Conservation (phyloP, 2,329 filamentous ascomycete species). For the Penicillium sclerotiorum region DNA sequence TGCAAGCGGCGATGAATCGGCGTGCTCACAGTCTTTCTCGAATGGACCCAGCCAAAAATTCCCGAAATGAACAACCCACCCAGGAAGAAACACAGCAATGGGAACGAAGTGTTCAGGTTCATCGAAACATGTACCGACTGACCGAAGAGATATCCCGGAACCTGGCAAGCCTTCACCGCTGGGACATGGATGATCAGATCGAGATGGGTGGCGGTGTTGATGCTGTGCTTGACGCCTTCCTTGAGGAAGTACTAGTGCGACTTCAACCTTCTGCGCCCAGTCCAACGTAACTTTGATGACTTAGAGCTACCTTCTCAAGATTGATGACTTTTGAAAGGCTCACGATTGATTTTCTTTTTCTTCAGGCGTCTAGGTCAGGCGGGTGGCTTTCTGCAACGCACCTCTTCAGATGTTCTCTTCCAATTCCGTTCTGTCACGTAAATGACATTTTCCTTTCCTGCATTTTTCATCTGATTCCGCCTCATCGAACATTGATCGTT, state of each 20-base stretch:
- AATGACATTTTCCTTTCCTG: slow-evolving; percentile 2
- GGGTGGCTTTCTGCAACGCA: not conserved
- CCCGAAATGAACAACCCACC: slow-evolving; percentile 22
- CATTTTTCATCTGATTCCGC: not conserved
- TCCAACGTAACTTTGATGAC: not conserved
- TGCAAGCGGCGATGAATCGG: slow-evolving; percentile 86
- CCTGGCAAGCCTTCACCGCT: slow-evolving; percentile 87
- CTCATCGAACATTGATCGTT: too few species aligned
- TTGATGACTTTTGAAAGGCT: not conserved
- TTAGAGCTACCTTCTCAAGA: not conserved
- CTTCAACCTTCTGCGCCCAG: slow-evolving; percentile 70
- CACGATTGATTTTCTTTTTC: slow-evolving; percentile 1
- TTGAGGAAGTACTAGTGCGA: slow-evolving; percentile 90
- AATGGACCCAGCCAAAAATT: slow-evolving; percentile 29
- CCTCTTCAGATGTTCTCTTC: not conserved
- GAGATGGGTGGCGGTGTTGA: slow-evolving; percentile 91
- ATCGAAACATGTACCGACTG: slow-evolving; percentile 42
- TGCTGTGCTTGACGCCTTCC: slow-evolving; percentile 84
- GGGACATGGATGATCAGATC: slow-evolving; percentile 82
- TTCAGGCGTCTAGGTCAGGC: slow-evolving; percentile 2
- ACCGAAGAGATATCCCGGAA: slow-evolving; percentile 80
- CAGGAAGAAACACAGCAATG: slow-evolving; percentile 20
- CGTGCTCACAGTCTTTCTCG: slow-evolving; percentile 62
- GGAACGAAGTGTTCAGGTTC: slow-evolving; percentile 24
- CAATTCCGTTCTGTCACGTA: slow-evolving; percentile 7